Conservation (phyloP, 768 basidiomycete genomes). For the Boletus rubescentipes region DNA sequence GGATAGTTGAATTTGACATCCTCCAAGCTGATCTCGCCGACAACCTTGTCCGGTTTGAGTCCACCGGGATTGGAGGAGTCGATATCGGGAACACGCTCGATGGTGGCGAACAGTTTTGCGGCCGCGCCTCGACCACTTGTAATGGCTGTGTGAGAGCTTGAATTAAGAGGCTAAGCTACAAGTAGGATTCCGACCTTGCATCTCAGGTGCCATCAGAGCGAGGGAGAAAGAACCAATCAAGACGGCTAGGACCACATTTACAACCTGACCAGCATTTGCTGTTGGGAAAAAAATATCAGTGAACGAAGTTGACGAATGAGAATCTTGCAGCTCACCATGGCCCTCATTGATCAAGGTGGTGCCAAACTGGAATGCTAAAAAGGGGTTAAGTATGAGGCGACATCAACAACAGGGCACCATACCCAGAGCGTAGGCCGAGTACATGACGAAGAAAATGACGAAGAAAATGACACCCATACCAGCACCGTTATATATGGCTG, state of each 20-base stretch:
- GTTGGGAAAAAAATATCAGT: conserved; percentile 4
- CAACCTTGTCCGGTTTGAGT: conserved; percentile 61
- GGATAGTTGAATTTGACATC: conserved; percentile 84
- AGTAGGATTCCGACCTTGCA: conserved; percentile 56
- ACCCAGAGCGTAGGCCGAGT: conserved; percentile 68
- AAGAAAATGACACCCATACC: conserved; percentile 79
- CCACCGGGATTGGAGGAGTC: conserved; percentile 75
- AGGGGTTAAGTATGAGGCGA: neutral
- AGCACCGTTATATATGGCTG: conserved; percentile 56
- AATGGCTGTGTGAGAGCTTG: conserved; percentile 48
- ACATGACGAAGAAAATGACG: no score
- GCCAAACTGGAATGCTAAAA: conserved; percentile 80
- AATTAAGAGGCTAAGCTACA: neutral
- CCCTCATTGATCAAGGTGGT: conserved; percentile 73
- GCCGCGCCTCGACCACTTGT: conserved; percentile 80
- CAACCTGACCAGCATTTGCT: conserved; percentile 69
- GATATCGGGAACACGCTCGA: conserved; percentile 79
- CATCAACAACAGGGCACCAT: conserved; percentile 15
- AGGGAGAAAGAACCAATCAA: conserved; percentile 91
- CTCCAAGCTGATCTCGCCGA: conserved; percentile 71
- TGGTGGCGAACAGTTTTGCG: conserved; percentile 83
- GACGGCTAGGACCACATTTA: conserved; percentile 84
- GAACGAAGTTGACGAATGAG: neutral
- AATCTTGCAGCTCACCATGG: conserved; percentile 41
- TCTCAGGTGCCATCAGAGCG: conserved; percentile 80